Evolutionary conservation across 2,329 filamentous ascomycete genomes (phyloP).

Genomic region (Berkeleyomyces rouxiae): DNA sequence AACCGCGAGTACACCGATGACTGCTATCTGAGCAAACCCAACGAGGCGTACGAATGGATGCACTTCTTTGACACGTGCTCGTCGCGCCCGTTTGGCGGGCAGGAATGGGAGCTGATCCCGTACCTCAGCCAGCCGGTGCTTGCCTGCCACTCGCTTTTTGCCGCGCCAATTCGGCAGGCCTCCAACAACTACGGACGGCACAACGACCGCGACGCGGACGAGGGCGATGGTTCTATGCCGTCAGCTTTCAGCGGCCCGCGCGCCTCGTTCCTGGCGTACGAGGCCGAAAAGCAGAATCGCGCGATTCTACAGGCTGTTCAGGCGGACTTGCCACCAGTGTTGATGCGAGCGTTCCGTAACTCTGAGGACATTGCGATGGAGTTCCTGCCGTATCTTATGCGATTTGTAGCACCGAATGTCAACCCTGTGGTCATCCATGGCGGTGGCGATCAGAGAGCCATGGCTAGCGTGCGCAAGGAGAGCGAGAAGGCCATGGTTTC

Average conservation of each 20-base stretch:
- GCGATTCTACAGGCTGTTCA: conserved; percentile 60
- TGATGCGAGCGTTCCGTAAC: conserved; percentile 65
- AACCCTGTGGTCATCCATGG: conserved; percentile 69
- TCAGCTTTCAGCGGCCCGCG: conserved; percentile 67
- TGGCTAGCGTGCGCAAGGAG: conserved; percentile 77
- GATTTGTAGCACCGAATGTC: conserved; percentile 74
- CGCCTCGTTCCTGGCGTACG: conserved; percentile 66
- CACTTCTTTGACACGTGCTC: conserved; percentile 80
- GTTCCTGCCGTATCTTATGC: conserved; percentile 67
- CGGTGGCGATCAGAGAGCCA: conserved; percentile 44
- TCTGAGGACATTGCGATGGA: conserved; percentile 63
- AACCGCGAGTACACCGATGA: conserved; percentile 86
- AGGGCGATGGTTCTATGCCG: conserved; percentile 33
- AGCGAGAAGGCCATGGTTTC: conserved; percentile 66
- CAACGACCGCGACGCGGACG: conserved; percentile 23
- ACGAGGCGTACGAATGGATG: conserved; percentile 82
- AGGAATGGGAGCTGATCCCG: conserved; percentile 81
- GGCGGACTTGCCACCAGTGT: conserved; percentile 49
- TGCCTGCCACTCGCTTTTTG: conserved; percentile 83
- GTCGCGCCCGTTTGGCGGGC: conserved; percentile 58
- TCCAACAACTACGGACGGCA: conserved; percentile 27
- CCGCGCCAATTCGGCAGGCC: conserved; percentile 43
- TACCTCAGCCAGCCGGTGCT: conserved; percentile 79
- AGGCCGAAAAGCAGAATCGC: conserved; percentile 64
- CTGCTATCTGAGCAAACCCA: conserved; percentile 73